These are phyloP conservation scores for Arachis hypogaea DNA, from an alignment of 306 rosid species.

Conservation along the genomic window DNA sequence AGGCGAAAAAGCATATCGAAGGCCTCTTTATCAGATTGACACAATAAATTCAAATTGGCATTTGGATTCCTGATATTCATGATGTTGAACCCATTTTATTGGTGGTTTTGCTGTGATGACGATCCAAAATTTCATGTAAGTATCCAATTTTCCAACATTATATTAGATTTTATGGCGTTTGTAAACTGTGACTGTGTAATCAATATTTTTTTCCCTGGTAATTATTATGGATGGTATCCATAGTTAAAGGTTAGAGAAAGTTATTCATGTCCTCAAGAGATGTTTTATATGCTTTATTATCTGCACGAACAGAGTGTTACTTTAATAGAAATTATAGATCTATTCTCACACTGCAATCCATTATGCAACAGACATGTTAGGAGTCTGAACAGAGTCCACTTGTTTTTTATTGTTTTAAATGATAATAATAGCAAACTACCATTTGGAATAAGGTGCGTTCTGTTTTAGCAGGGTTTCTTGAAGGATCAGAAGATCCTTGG, in stretches of 20 bases:
- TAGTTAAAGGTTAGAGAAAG: too few relatives aligned
- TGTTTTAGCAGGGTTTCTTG: too few relatives aligned
- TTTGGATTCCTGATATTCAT: conserved; percentile 28
- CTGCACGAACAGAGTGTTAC: too few relatives aligned
- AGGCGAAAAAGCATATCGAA: conserved; percentile 70
- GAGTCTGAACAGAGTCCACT: too few relatives aligned
- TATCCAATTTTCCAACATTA: conserved; percentile 7
- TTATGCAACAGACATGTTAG: too few relatives aligned
- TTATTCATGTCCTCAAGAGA: conserved; percentile 31
- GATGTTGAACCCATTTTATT: conserved; percentile 18
- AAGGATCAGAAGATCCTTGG: too few relatives aligned
- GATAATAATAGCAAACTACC: too few relatives aligned
- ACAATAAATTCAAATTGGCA: conserved; percentile 18
- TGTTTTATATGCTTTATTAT: too few relatives aligned
- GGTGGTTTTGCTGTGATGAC: conserved; percentile 16
- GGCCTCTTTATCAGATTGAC: conserved; percentile 37
- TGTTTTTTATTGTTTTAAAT: too few relatives aligned
- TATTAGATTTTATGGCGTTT: background rate
- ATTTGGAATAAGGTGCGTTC: too few relatives aligned
- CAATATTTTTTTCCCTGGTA: background rate
- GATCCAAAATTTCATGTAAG: conserved; percentile 27
- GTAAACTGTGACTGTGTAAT: background rate
- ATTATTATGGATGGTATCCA: background rate
- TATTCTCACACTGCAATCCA: too few relatives aligned
- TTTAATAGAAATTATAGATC: too few relatives aligned